Conservation (phyloP, 106 monocot species). For the Posidonia australis region DNA sequence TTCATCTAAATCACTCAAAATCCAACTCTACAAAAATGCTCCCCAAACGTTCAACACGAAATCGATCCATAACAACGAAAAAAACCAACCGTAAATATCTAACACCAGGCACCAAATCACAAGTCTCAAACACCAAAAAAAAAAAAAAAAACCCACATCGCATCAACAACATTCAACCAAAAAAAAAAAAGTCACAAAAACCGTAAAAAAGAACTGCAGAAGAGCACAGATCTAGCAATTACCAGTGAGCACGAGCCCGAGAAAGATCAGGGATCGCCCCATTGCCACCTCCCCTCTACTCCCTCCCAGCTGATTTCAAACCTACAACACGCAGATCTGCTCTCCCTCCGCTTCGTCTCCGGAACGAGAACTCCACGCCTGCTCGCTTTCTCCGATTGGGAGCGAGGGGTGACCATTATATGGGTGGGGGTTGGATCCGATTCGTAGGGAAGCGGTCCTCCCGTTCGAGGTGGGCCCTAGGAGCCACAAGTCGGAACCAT, state of each 20-base stretch:
- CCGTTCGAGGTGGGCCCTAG: background rate
- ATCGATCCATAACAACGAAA: background rate
- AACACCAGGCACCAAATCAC: background rate
- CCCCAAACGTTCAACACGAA: background rate
- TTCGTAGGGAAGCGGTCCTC: background rate
- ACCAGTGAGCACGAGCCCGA: slow-evolving; percentile 20
- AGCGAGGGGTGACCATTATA: background rate
- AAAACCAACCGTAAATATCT: background rate
- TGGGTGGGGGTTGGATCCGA: background rate
- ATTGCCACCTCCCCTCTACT: background rate
- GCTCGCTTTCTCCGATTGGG: background rate
- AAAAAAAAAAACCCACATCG: slow-evolving; percentile 2
- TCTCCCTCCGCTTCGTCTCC: background rate
- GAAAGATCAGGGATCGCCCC: slow-evolving; percentile 10
- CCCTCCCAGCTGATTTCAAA: background rate
- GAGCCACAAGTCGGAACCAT: background rate
- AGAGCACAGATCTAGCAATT: background rate
- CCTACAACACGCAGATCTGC: background rate
- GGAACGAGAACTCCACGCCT: background rate
- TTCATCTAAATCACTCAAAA: too few species aligned
- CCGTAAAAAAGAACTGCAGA: background rate
- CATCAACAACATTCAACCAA: background rate
- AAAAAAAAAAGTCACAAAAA: background rate
- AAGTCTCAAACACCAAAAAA: background rate
- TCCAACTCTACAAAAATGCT: too few species aligned